These are phyloP conservation scores for Apiospora arundinis DNA, from an alignment of 2,329 filamentous ascomycete genomes.

Conservation along the genomic window DNA sequence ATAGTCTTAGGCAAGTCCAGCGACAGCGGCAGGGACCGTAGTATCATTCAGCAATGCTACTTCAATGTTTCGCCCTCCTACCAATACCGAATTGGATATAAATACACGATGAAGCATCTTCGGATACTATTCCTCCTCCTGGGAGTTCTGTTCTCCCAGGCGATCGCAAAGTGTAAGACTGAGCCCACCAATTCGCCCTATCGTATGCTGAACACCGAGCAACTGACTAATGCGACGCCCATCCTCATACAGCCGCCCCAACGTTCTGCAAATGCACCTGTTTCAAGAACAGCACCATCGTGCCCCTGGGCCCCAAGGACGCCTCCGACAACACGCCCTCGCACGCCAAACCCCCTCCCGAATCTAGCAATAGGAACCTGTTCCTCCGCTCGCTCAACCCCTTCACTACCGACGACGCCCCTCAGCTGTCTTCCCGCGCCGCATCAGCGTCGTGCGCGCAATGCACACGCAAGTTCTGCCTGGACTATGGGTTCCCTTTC, in stretches of 20 bases:
- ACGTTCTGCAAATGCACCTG: conserved; percentile 75
- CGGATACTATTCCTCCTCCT: conserved; percentile 38
- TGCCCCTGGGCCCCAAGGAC: conserved; percentile 58
- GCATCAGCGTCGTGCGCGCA: conserved; percentile 60
- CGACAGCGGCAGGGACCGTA: conserved; percentile 1
- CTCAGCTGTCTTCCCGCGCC: conserved; percentile 36
- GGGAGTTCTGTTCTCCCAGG: conserved; percentile 39
- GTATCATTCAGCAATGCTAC: background rate
- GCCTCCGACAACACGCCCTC: conserved; percentile 30
- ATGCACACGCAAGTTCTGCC: conserved; percentile 71
- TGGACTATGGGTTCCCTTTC: conserved; percentile 64
- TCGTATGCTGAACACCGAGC: background rate
- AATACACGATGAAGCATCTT: conserved; percentile 35
- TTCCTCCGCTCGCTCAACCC: conserved; percentile 32
- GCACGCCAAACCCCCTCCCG: conserved; percentile 21
- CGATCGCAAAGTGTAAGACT: conserved; percentile 50
- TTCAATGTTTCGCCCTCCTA: background rate
- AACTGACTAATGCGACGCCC: conserved; percentile 27
- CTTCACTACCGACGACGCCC: conserved; percentile 27
- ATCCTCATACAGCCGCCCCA: conserved; percentile 56
- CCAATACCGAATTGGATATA: conserved; percentile 17
- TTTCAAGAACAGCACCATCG: conserved; percentile 73
- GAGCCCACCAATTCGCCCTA: background rate
- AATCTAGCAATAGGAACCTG: conserved; percentile 31
- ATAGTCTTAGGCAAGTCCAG: background rate